Evolutionary conservation across 371 early-diverging fungal species (phyloP).

Genomic region (Haplosporangium sp.): DNA sequence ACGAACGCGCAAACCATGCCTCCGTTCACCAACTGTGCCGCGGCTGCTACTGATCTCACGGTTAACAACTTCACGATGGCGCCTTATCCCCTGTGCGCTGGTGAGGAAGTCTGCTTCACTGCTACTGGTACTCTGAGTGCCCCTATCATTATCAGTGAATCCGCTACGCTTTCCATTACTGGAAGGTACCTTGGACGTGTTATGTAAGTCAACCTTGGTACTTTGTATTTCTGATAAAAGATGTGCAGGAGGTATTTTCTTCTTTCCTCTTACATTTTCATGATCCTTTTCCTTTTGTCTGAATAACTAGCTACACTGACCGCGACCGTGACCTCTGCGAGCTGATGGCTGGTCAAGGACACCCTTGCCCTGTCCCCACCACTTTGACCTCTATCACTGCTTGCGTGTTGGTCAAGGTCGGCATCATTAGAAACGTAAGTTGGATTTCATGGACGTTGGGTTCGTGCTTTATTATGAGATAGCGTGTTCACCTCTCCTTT

Average conservation of each 20-base stretch:
- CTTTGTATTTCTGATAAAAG: no score
- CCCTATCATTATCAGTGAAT: constrained; percentile 16
- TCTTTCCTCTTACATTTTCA: no score
- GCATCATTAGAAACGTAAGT: constrained; percentile 24
- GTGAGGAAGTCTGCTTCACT: constrained; percentile 27
- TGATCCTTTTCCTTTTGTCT: no score
- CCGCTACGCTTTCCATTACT: constrained; percentile 16
- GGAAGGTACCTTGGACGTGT: constrained; percentile 23
- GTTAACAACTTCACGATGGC: constrained; percentile 14
- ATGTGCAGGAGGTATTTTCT: no score
- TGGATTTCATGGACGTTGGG: not conserved
- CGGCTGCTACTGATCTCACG: constrained; percentile 16
- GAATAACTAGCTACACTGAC: constrained; percentile 24
- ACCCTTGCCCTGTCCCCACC: constrained; percentile 39
- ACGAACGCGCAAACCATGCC: not conserved
- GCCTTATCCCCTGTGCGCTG: constrained; percentile 42
- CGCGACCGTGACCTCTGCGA: constrained; percentile 34
- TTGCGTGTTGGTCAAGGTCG: constrained; percentile 28
- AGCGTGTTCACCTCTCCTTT: not conserved
- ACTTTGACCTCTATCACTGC: constrained; percentile 28
- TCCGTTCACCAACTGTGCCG: constrained; percentile 25
- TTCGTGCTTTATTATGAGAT: not conserved
- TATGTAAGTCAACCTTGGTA: not conserved
- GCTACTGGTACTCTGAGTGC: constrained; percentile 21
- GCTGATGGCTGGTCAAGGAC: constrained; percentile 24